Conservation (phyloP, 1,284 basidiomycete species). For the Malassezia sympodialis region DNA sequence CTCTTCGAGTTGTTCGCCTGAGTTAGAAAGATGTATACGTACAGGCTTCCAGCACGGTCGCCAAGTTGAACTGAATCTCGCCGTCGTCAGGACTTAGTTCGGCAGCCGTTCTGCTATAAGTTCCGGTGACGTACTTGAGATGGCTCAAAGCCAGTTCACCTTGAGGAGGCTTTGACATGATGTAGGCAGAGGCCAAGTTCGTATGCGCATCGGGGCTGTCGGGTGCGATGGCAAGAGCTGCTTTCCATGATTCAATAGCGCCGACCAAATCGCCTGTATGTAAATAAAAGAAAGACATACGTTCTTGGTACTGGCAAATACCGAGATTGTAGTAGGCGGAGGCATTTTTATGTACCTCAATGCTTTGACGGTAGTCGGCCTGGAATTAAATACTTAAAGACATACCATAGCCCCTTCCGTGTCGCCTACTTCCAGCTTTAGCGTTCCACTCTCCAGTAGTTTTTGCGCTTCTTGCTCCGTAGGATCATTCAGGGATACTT, state of each 20-base stretch:
- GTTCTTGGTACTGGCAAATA: slow-evolving; percentile 76
- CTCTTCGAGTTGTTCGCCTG: slow-evolving; percentile 62
- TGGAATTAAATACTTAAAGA: neutral
- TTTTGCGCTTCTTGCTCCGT: slow-evolving; percentile 69
- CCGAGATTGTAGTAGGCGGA: slow-evolving; percentile 78
- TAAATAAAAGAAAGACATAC: slow-evolving; percentile 51
- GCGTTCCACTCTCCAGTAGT: slow-evolving; percentile 74
- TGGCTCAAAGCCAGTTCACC: slow-evolving; percentile 83
- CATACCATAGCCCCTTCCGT: slow-evolving; percentile 53
- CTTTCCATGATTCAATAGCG: slow-evolving; percentile 35
- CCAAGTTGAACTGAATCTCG: slow-evolving; percentile 88
- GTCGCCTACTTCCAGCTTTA: slow-evolving; percentile 79
- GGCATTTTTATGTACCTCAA: slow-evolving; percentile 68
- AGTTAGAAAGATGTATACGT: neutral
- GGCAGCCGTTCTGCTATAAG: slow-evolving; percentile 62
- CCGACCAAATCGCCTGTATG: slow-evolving; percentile 19
- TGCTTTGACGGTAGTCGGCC: slow-evolving; percentile 65
- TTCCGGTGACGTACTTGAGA: slow-evolving; percentile 58
- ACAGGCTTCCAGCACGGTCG: slow-evolving; percentile 77
- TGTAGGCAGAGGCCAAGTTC: slow-evolving; percentile 86
- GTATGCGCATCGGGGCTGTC: slow-evolving; percentile 82
- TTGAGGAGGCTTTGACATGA: slow-evolving; percentile 70
- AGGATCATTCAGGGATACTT: slow-evolving; percentile 56
- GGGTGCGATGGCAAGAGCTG: slow-evolving; percentile 58
- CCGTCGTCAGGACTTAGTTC: slow-evolving; percentile 79